Evolutionary conservation across 2,329 filamentous ascomycete genomes (phyloP), one percentile per base, ranked within the genome.

Genomic region (Cladosporium oxysporum): DNA sequence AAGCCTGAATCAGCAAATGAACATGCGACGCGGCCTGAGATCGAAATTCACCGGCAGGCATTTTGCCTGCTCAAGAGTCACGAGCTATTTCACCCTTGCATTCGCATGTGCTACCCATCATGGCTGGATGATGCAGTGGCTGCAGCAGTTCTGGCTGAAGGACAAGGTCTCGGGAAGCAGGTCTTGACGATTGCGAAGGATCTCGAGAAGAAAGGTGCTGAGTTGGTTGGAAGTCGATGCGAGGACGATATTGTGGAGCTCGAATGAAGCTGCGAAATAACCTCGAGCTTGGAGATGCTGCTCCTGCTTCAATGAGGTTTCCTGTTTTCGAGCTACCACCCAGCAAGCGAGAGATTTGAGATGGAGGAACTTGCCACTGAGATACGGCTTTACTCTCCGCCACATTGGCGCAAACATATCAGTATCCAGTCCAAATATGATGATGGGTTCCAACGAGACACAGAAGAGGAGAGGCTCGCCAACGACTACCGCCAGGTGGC

Each of bases 401-500:
- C n/a, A 3, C 8, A 16, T 47, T 21, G 18, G 41, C n/a, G 41
- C n/a, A 47, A 47, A n/a, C n/a, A 47, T 6, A 47, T 4, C 41
- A 47, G 41, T n/a, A 21, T 11, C 41, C 41, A 47, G 41, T 47
- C n/a, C 10, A 21, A n/a, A 47, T 47, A 44, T 3, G n/a, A 2
- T 47, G 8, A 47, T 41, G n/a, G 7, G n/a, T 21, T 3, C 41
- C 41, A 47, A 21, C 21, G 77, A 23, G 92, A 96, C 78, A 96
- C 92, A 77, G 94, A 98, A 79, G 94, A 98, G 85, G 95, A 98
- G 83, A 91, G 91, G 75, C 88, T 98, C 72, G 95, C 93, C 75
- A 92, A 93, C 81, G 92, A 98, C 82, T 97, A 97, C 87, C 90
- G 89, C 79, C 92, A 97, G 83, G 94, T 97, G 81, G 92, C 97